phyloP scores from a whole-genome alignment of 768 basidiomycete genomes.

The Pholiota molesta region DNA sequence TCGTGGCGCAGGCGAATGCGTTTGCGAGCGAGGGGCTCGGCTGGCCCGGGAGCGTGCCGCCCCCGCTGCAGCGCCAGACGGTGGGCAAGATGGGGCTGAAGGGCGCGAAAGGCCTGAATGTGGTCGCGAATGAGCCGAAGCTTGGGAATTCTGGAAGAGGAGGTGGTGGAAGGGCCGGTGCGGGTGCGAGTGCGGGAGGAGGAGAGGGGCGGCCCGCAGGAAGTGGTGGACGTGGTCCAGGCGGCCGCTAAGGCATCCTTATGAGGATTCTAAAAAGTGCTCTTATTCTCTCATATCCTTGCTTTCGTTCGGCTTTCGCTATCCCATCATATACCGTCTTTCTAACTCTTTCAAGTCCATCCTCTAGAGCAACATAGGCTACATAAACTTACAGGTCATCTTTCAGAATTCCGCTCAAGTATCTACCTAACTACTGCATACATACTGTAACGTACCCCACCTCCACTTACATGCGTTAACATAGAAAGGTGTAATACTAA shows the following conservation, averaged over 20 bases:
- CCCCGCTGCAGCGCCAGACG: slow-evolving; percentile 5
- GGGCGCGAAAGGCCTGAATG: slow-evolving; percentile 9
- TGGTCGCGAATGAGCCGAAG: slow-evolving; percentile 4
- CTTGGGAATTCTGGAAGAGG: not conserved
- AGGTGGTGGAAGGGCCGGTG: not conserved
- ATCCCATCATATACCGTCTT: not conserved
- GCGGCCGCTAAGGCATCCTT: not conserved
- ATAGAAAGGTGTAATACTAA: slow-evolving; percentile 3
- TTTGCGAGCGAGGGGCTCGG: slow-evolving; percentile 4
- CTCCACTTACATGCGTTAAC: not conserved
- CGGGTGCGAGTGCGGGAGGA: not conserved
- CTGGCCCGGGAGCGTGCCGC: not conserved
- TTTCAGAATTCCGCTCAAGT: not conserved
- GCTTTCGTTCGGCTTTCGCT: not conserved
- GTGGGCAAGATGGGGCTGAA: slow-evolving; percentile 15
- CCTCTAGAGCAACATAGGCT: not conserved
- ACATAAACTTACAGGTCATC: not conserved
- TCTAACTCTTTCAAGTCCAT: not conserved
- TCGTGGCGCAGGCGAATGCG: slow-evolving; percentile 32
- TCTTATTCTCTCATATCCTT: not conserved
- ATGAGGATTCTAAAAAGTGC: too few relatives aligned
- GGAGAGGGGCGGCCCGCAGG: not conserved
- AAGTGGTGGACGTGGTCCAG: slow-evolving; percentile 2
- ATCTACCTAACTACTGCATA: not conserved
- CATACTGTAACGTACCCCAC: not conserved